Percentiles rank a stretch among this genome's conserved stretches.
Conservation (phyloP, 2,329 filamentous ascomycete species). For the Aspergillus unguis region DNA sequence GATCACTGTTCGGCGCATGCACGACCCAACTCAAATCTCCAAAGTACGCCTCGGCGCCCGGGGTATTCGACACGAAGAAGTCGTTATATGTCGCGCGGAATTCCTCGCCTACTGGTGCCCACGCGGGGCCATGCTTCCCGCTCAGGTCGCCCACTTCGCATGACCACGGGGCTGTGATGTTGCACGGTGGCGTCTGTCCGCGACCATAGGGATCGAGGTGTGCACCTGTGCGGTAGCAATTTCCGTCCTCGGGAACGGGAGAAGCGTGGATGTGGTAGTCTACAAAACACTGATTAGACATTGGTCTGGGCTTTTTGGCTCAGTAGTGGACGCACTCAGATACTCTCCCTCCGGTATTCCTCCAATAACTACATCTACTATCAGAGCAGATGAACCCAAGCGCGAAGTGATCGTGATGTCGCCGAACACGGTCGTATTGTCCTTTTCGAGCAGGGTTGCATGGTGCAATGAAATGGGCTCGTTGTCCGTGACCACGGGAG, state of each 20-base stretch:
- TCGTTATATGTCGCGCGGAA: slow-evolving; percentile 45
- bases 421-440: slow-evolving; percentile 56
- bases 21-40: slow-evolving; percentile 55
- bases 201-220: slow-evolving; percentile 71
- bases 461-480: slow-evolving; percentile 53
- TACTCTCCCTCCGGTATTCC: slow-evolving; percentile 56
- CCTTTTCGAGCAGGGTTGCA: slow-evolving; percentile 54
- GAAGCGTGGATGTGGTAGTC: slow-evolving; percentile 70
- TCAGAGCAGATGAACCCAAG: slow-evolving; percentile 45
- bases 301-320: too few relatives aligned
- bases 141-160: slow-evolving; percentile 76
- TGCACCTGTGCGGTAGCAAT: slow-evolving; percentile 65
- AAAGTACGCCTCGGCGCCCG: slow-evolving; percentile 46
- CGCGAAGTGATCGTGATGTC: slow-evolving; percentile 43
- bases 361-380: slow-evolving; percentile 55
- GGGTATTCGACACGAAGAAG: slow-evolving; percentile 47
- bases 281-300: background rate
- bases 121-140: slow-evolving; percentile 68
- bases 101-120: slow-evolving; percentile 37
- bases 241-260: slow-evolving; percentile 63
- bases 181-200: slow-evolving; percentile 61
- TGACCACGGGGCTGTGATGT: slow-evolving; percentile 54
- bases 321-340: slow-evolving; percentile 51
- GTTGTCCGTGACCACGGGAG: slow-evolving; percentile 55
- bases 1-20: slow-evolving; percentile 51